These are phyloP conservation scores for Botrytis paeoniae DNA, from an alignment of 2,329 filamentous ascomycete genomes.

Conservation along the genomic window DNA sequence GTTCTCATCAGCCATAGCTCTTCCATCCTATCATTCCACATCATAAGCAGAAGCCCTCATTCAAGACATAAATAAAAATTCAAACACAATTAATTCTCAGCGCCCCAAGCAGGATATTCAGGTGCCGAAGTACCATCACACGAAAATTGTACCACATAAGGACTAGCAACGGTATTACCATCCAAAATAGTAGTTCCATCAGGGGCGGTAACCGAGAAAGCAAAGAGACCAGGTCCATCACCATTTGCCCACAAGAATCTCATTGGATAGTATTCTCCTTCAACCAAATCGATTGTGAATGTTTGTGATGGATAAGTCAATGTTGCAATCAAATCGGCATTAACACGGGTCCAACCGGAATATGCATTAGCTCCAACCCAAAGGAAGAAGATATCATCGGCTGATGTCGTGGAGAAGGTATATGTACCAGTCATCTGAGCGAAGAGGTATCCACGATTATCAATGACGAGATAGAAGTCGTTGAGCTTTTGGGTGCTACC, in stretches of 20 bases:
- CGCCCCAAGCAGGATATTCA: background rate
- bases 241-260: background rate
- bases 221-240: background rate
- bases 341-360: background rate
- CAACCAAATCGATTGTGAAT: background rate
- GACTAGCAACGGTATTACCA: background rate
- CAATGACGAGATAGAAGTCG: background rate
- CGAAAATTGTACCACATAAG: background rate
- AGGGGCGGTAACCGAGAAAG: background rate
- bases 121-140: background rate
- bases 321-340: background rate
- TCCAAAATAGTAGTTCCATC: background rate
- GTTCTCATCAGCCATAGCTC: background rate
- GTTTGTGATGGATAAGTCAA: background rate
- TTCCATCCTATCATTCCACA: background rate
- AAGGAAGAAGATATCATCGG: background rate
- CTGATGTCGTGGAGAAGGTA: background rate
- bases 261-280: background rate
- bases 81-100: background rate
- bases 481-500: background rate
- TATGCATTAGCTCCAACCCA: background rate
- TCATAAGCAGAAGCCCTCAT: background rate
- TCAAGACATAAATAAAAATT: background rate
- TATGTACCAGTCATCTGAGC: background rate
- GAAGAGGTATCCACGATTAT: background rate